Conservation (phyloP, 1,284 basidiomycete genomes). For the Ustilago curta region DNA sequence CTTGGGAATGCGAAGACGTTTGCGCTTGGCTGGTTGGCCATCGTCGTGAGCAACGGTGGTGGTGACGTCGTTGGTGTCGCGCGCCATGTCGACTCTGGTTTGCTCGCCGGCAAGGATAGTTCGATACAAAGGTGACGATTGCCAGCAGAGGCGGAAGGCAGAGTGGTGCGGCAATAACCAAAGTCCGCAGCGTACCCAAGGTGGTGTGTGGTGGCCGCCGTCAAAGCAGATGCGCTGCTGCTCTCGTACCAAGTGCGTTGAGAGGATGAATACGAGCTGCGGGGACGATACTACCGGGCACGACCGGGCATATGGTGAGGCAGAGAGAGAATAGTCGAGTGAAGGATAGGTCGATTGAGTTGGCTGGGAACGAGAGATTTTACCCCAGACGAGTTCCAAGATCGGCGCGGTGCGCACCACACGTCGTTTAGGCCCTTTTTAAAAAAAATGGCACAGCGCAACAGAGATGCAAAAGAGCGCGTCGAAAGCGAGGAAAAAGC, state of each 20-base stretch:
- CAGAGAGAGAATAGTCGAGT: too few species aligned
- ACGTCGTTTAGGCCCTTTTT: too few species aligned
- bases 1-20: conserved; percentile 51
- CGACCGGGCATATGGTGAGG: too few species aligned
- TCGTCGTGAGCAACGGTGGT: conserved; percentile 37
- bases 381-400: too few species aligned
- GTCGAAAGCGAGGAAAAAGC: too few species aligned
- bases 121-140: background rate
- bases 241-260: background rate
- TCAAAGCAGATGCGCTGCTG: background rate
- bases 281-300: too few species aligned
- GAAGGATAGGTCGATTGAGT: too few species aligned
- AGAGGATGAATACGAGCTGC: background rate
- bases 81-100: background rate
- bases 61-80: conserved; percentile 10
- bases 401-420: too few species aligned
- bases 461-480: too few species aligned
- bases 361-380: too few species aligned
- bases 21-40: conserved; percentile 42
- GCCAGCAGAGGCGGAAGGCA: background rate
- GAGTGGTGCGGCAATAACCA: conserved; percentile 10
- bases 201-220: background rate
- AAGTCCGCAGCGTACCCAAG: conserved; percentile 1
- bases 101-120: conserved; percentile 2
- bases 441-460: too few species aligned